Conservation (phyloP, 768 basidiomycete genomes). For the Mycena filopes region DNA sequence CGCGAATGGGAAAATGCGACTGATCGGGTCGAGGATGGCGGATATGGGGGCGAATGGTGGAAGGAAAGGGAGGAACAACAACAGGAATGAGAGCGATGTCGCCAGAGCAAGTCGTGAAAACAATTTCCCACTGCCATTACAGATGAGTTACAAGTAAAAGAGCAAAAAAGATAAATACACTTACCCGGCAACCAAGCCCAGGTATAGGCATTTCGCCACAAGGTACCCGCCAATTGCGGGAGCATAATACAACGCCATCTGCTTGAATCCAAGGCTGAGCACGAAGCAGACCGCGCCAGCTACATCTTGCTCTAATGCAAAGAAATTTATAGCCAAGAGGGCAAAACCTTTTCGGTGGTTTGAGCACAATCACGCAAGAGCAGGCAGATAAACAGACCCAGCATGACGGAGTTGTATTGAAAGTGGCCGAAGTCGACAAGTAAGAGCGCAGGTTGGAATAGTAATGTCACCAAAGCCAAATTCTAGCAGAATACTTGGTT, state of each 20-base stretch:
- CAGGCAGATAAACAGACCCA: constrained; percentile 62
- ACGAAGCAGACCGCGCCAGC: constrained; percentile 85
- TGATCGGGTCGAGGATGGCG: constrained; percentile 70
- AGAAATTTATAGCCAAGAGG: constrained; percentile 73
- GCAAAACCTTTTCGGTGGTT: constrained; percentile 64
- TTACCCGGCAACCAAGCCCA: constrained; percentile 79
- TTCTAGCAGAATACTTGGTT: constrained; percentile 54
- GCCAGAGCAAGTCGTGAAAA: constrained; percentile 75
- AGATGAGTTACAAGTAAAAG: constrained; percentile 2
- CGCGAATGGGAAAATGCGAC: constrained; percentile 90
- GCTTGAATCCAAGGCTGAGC: constrained; percentile 90
- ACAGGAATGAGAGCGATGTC: constrained; percentile 69
- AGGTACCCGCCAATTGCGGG: constrained; percentile 93
- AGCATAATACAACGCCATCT: constrained; percentile 95
- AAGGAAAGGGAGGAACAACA: constrained; percentile 85
- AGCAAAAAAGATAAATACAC: constrained; percentile 34
- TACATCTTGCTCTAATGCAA: constrained; percentile 75
- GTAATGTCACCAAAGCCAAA: constrained; percentile 72
- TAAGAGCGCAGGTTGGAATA: constrained; percentile 86
- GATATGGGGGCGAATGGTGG: constrained; percentile 67
- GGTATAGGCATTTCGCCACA: constrained; percentile 87
- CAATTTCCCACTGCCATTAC: constrained; percentile 50
- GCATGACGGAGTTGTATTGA: constrained; percentile 95
- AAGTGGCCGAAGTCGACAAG: constrained; percentile 94
- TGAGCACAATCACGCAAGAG: constrained; percentile 6